Base-by-base conservation (phyloP, 2,329 filamentous ascomycete genomes). In the Ilyonectria mors-panacis region DNA sequence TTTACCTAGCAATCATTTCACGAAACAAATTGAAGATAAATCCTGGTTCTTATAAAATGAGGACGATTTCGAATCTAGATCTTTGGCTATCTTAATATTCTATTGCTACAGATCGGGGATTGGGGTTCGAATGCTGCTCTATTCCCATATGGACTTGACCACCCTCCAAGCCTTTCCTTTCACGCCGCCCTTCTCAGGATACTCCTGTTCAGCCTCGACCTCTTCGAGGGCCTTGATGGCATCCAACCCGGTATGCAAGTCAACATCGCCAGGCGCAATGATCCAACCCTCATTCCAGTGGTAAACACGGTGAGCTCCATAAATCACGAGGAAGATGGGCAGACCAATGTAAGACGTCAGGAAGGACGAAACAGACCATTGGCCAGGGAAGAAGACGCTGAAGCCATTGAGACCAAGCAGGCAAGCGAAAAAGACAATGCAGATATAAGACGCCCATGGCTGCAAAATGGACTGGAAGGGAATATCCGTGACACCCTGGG, bases 331-430 rank as follows among this genome's bases (percentile, higher is more conserved):
- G 75, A 92, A 92, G 19, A 90, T 85, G 0, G 89, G 88, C 55
- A 92, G 87, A 9, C 89, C 89, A n/a, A 91, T 85, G 72, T 92
- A 92, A 0, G 88, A 85, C 0, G 89, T 90, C 28, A 92, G 80
- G 73, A 92, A 92, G 55, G 78, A 83, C 21, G 81, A 82, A 0
- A 84, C 83, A 12, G 83, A 85, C 85, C 87, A 92, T 19, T 88
- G 82, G 4, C 82, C 81, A 0, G 87, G 85, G 78, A 88, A 90
- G 76, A 92, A 92, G 3, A 89, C 87, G 42, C 86, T 85, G 75
- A 92, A 92, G 1, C 90, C 91, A 66, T 91, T 92, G 75, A 91
- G 84, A 2, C 92, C 77, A 3, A 81, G 81, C 19, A 92, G 81
- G 58, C 89, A 81, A 1, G 77, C 79, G 72, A 90, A 88, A 23